Evolutionary conservation across 1,284 basidiomycete genomes (phyloP).

Genomic region (Moesziomyces sp.): DNA sequence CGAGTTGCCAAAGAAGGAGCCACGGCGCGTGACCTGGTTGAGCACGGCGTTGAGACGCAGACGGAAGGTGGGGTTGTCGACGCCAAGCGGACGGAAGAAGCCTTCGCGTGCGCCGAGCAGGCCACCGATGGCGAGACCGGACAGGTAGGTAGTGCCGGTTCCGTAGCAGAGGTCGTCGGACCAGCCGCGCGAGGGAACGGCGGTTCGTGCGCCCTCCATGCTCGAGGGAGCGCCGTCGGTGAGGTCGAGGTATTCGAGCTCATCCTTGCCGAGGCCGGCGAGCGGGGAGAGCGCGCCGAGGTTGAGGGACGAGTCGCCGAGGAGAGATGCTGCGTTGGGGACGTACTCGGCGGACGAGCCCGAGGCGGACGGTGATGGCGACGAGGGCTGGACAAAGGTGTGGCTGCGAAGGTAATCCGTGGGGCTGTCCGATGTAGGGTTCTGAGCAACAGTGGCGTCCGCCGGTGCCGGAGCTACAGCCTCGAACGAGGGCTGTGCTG

Average conservation of each 20-base stretch:
- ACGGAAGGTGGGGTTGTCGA: conserved; percentile 71
- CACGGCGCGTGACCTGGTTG: conserved; percentile 94
- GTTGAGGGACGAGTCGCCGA: conserved; percentile 83
- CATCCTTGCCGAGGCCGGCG: conserved; percentile 61
- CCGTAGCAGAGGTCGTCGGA: conserved; percentile 99
- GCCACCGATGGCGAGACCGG: conserved; percentile 93
- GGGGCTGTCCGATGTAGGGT: conserved; percentile 31
- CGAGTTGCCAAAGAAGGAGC: conserved; percentile 97
- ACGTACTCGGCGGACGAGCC: conserved; percentile 73
- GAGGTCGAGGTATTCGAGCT: conserved; percentile 67
- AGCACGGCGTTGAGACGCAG: conserved; percentile 95
- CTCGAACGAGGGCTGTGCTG: conserved; percentile 37
- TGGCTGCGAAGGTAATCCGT: conserved; percentile 55
- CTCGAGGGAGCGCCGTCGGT: conserved; percentile 62
- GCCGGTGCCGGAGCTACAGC: conserved; percentile 37
- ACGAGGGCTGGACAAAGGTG: conserved; percentile 38
- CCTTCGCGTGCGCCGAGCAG: conserved; percentile 96
- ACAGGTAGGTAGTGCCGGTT: conserved; percentile 97
- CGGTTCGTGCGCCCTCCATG: conserved; percentile 65
- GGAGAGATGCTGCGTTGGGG: conserved; percentile 92
- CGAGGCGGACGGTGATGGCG: conserved; percentile 27
- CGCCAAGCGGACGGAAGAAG: conserved; percentile 80
- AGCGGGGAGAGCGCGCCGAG: conserved; percentile 80
- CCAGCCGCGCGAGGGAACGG: conserved; percentile 80
- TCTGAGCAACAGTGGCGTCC: conserved; percentile 15